Conservation (phyloP, 2,329 filamentous ascomycete species). For the Alternaria triticimaculans region DNA sequence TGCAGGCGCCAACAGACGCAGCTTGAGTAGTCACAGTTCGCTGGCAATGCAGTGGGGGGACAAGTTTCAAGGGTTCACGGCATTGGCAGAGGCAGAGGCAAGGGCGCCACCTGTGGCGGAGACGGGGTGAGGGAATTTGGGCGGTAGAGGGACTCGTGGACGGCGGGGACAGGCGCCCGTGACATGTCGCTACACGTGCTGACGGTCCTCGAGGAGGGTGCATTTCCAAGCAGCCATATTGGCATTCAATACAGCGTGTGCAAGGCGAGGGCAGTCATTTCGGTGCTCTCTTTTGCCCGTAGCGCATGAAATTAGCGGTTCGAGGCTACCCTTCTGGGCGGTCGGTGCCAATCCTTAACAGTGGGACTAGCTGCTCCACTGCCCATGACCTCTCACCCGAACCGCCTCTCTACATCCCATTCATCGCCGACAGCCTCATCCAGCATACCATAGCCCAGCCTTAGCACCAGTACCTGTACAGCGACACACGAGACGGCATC, state of each 20-base stretch:
- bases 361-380: conserved; percentile 21
- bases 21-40: not conserved
- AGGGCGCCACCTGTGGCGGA: not conserved
- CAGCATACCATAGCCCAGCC: conserved; percentile 29
- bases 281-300: not conserved
- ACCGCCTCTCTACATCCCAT: conserved; percentile 24
- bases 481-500: not conserved
- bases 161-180: not conserved
- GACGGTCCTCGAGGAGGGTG: not conserved
- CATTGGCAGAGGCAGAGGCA: not conserved
- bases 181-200: not conserved
- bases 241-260: not conserved
- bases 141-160: not conserved
- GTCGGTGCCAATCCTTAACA: conserved; percentile 5
- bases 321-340: conserved; percentile 18
- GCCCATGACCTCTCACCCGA: conserved; percentile 27
- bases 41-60: not conserved
- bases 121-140: not conserved
- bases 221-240: not conserved
- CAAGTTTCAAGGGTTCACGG: not conserved
- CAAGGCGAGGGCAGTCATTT: not conserved
- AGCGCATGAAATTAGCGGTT: conserved; percentile 23
- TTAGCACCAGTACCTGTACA: conserved; percentile 9
- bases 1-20: not conserved
- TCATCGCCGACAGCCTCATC: conserved; percentile 40